These are phyloP conservation scores for Astrephomene gubernaculifera DNA, from an alignment of 139 green algal species.

Conservation along the genomic window DNA sequence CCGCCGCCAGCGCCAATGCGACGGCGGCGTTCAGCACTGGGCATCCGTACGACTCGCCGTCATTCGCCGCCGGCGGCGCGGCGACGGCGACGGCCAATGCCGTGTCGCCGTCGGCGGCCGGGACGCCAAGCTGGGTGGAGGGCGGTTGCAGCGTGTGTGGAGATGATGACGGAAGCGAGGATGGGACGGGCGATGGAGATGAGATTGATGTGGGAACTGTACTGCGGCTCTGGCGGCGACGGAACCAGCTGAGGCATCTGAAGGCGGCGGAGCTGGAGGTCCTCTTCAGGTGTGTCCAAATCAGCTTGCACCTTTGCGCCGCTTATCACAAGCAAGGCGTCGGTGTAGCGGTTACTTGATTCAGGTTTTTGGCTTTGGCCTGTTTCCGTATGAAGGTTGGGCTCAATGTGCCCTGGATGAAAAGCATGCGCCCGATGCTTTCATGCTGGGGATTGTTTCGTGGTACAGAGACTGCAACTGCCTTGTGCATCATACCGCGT, in stretches of 20 bases:
- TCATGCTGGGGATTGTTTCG: too few relatives aligned
- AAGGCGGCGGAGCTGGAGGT: constrained; percentile 12
- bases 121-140: constrained; percentile 5
- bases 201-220: neutral
- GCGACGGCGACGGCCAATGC: neutral
- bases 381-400: too few relatives aligned
- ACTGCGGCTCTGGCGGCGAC: constrained; percentile 9
- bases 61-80: too few relatives aligned
- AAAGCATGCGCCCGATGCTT: too few relatives aligned
- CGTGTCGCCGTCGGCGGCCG: neutral
- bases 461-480: too few relatives aligned
- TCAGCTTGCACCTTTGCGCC: too few relatives aligned
- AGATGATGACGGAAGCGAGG: neutral
- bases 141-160: neutral
- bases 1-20: neutral
- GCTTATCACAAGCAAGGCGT: too few relatives aligned
- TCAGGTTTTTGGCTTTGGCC: too few relatives aligned
- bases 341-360: too few relatives aligned
- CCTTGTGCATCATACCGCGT: neutral
- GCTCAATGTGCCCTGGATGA: too few relatives aligned
- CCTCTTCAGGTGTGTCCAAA: neutral
- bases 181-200: neutral
- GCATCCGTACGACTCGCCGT: too few relatives aligned
- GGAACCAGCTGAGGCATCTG: constrained; percentile 7
- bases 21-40: neutral